phyloP scores from a whole-genome alignment of 2,329 filamentous ascomycete species.

The Colletotrichum tamarilloi region DNA sequence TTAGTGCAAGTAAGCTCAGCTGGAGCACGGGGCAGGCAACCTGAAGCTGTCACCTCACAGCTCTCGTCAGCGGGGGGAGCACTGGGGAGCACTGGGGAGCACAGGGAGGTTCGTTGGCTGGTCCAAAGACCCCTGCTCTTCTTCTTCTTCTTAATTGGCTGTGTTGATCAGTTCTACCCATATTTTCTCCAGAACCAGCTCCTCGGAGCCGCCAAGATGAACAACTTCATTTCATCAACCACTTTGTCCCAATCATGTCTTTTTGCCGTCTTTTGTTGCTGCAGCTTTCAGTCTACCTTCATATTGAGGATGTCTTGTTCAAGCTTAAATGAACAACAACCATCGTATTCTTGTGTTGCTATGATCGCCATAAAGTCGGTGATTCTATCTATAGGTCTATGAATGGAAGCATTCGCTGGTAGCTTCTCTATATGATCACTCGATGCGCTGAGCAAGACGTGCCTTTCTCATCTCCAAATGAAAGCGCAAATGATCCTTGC shows the following conservation, averaged over 20 bases:
- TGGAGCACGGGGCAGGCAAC: slow-evolving; percentile 21
- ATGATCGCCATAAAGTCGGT: background rate
- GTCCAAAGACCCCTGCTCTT: background rate
- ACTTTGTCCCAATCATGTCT: background rate
- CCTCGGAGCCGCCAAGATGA: background rate
- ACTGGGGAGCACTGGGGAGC: background rate
- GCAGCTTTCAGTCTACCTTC: background rate
- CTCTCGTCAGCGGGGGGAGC: background rate
- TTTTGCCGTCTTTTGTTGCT: background rate
- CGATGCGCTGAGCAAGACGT: background rate
- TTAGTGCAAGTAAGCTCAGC: slow-evolving; percentile 24
- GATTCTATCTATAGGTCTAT: background rate
- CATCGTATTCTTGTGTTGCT: too few relatives aligned
- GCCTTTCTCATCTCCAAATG: background rate
- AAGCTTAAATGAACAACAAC: background rate
- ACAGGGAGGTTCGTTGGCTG: background rate
- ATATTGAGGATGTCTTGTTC: too few relatives aligned
- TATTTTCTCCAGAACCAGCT: slow-evolving; percentile 1
- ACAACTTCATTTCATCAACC: background rate
- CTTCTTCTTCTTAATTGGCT: background rate
- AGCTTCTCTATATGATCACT: background rate
- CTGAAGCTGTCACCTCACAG: slow-evolving; percentile 5
- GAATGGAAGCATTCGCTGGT: background rate
- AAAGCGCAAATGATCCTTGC: background rate
- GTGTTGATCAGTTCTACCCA: slow-evolving; percentile 2